A percentile compares a stretch with the other conserved stretches of the same genome.
These are phyloP conservation scores for Neurospora tetrasperma DNA, from an alignment of 495 filamentous ascomycete species.

Conservation along the genomic window DNA sequence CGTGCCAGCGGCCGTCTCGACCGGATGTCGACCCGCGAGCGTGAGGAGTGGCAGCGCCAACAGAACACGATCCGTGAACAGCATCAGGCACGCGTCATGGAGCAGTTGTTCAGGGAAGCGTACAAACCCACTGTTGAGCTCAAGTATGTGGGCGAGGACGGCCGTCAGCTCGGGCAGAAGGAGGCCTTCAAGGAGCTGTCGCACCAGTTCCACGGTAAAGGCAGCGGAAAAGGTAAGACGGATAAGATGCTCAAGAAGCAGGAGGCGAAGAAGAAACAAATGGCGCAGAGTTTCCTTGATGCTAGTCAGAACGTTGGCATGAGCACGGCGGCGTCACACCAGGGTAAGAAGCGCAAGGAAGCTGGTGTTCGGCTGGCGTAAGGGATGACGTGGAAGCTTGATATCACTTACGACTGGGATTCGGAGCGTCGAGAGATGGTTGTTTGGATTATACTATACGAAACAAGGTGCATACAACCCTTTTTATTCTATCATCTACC, in stretches of 20 bases:
- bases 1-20: conserved; percentile 72
- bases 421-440: background rate
- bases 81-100: conserved; percentile 65
- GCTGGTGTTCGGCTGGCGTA: conserved; percentile 80
- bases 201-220: conserved; percentile 98
- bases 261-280: conserved; percentile 82
- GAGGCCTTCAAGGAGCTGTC: conserved; percentile 85
- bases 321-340: conserved; percentile 63
- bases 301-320: conserved; percentile 74
- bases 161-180: conserved; percentile 77
- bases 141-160: conserved; percentile 80
- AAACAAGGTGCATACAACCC: conserved; percentile 6
- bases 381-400: conserved; percentile 1
- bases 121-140: conserved; percentile 88
- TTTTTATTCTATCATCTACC: background rate
- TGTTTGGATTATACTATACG: background rate
- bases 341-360: conserved; percentile 74
- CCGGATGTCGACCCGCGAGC: conserved; percentile 76
- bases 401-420: background rate
- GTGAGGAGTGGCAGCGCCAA: conserved; percentile 77
- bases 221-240: conserved; percentile 94
- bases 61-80: conserved; percentile 83
- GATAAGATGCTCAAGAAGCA: conserved; percentile 96
- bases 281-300: conserved; percentile 71
- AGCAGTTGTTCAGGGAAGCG: conserved; percentile 71